phyloP scores from a whole-genome alignment of 805 yeast species.

The Myxozyma vanderwaltii region DNA sequence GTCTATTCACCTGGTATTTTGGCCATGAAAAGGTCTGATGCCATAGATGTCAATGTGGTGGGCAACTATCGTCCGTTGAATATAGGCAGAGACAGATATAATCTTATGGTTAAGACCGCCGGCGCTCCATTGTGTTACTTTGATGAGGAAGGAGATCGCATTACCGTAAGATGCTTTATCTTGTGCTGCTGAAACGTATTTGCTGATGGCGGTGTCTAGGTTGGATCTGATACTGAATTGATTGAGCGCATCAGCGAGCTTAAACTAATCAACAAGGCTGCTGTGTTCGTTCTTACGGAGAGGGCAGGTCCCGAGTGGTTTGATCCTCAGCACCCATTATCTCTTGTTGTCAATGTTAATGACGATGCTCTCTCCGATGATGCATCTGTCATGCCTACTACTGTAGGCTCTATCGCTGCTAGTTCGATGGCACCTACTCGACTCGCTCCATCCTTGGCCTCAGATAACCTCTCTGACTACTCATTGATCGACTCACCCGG shows the following conservation, averaged over 20 bases:
- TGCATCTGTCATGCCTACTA: not conserved
- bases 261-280: not conserved
- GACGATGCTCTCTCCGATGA: not conserved
- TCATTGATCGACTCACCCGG: not conserved
- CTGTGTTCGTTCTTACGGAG: constrained; percentile 15
- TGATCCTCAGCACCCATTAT: not conserved
- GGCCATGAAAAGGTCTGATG: not conserved
- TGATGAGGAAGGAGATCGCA: constrained; percentile 29
- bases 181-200: too few relatives aligned
- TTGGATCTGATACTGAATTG: constrained; percentile 19
- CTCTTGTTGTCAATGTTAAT: not conserved
- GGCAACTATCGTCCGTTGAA: constrained; percentile 8
- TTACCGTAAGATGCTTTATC: constrained; percentile 12
- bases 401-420: not conserved
- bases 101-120: constrained; percentile 5
- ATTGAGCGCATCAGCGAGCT: constrained; percentile 21
- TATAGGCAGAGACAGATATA: constrained; percentile 5
- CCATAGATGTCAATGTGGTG: not conserved
- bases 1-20: not conserved
- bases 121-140: constrained; percentile 24
- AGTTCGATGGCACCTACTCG: not conserved
- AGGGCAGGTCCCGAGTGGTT: constrained; percentile 21
- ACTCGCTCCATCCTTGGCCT: not conserved
- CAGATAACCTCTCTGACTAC: not conserved
- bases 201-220: constrained; percentile 1